Evolutionary conservation across 2,329 filamentous ascomycete species (phyloP), one percentile per base, ranked within the genome.

Genomic region (Xylaria sp.): DNA sequence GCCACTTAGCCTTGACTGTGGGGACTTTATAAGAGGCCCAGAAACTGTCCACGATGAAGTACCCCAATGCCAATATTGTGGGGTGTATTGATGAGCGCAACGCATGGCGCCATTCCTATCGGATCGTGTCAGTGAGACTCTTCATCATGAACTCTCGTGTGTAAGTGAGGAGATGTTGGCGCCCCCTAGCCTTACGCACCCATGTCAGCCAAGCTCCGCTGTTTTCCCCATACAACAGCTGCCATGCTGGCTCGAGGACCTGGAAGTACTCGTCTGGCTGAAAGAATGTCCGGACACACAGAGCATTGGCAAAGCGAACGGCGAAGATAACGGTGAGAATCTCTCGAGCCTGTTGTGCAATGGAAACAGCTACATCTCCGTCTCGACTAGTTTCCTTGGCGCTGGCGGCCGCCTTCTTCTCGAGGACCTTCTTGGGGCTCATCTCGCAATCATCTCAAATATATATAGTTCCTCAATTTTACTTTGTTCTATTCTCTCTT

Each of bases 241-340:
- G 85, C 94, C 95, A 98, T 73, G 96, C 96, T 63, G 96, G 95
- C 83, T 99, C 96, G 54, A 98, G 88, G 1, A 94, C 92, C 79
- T 99, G 96, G 78, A 96, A 99, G 84, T 93, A 98, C 81, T 99
- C 96, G 83, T 99, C 96, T 34, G 96, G 96, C 81, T 99, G 96
- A 83, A 99, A 99, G 80, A 98, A 99, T 23, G 96, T 98, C 73
- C 88, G 85, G 66, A 97, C 85, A 71, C 86, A 89, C 75, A 96
- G 85, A 39, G 94, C 90, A 82, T 97, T 97, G 79, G 92, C 80
- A 72, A 95, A 86, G 64, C 96, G 93, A 72, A 97, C 87, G 50
- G 88, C 84, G 73, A 98, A 75, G 63, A 89, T 80, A 58, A 80
- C 75, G 18, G 75, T 74, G 50, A 84, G 72, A 18, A 81, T 74